Conservation (phyloP, 805 yeast genomes). For the Saccharomycopsis fodiens region DNA sequence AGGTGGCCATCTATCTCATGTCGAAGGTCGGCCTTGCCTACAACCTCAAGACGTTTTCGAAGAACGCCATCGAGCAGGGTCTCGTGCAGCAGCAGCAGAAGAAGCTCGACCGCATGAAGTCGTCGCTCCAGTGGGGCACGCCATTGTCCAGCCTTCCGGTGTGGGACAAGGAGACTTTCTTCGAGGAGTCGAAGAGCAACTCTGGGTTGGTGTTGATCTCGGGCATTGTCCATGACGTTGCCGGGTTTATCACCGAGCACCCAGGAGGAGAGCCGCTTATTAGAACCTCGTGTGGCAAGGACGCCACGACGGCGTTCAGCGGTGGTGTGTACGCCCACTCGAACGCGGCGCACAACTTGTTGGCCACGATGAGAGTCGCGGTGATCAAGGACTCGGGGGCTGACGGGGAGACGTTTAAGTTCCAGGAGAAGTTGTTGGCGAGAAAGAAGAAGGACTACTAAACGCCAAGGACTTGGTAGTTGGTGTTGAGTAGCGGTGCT, state of each 20-base stretch:
- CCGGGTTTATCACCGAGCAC: conserved; percentile 61
- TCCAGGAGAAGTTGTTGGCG: conserved; percentile 40
- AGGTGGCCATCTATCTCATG: conserved; percentile 47
- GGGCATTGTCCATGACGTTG: conserved; percentile 75
- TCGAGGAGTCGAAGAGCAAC: conserved; percentile 40
- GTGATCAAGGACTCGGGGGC: conserved; percentile 64
- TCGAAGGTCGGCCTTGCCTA: conserved; percentile 64
- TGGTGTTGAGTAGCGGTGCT: background rate
- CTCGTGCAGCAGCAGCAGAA: conserved; percentile 77
- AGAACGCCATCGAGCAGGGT: conserved; percentile 77
- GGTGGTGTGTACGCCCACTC: conserved; percentile 85
- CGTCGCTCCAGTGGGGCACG: conserved; percentile 68
- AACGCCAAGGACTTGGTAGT: background rate
- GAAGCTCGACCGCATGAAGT: conserved; percentile 58
- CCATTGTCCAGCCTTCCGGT: conserved; percentile 59
- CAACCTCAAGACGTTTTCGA: conserved; percentile 69
- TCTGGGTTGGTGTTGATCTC: conserved; percentile 61
- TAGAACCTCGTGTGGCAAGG: conserved; percentile 67
- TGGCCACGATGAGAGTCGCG: conserved; percentile 79
- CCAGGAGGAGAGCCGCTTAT: conserved; percentile 80
- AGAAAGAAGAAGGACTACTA: conserved; percentile 25
- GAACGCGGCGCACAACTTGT: conserved; percentile 76
- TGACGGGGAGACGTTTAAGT: conserved; percentile 43
- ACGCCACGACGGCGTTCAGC: conserved; percentile 76
- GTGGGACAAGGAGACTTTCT: conserved; percentile 60